A percentile compares a stretch with the other conserved stretches of the same genome.
phyloP scores from a whole-genome alignment of 768 basidiomycete genomes.

The Infundibulicybe gibba region DNA sequence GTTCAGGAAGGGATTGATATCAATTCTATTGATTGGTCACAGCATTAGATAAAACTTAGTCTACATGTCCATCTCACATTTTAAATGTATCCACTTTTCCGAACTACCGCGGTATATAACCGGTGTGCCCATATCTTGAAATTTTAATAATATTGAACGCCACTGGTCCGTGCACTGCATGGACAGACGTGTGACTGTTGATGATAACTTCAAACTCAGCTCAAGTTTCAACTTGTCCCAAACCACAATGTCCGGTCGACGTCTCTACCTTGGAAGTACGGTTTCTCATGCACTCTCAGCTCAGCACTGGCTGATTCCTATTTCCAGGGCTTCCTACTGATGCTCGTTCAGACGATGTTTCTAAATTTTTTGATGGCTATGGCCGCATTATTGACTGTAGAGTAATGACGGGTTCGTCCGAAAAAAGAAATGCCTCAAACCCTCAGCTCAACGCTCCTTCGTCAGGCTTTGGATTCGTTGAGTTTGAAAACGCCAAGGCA shows the following conservation, averaged over 20 bases:
- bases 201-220: conserved; percentile 43
- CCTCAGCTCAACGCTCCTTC: conserved; percentile 15
- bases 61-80: no score
- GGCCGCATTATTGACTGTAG: conserved; percentile 88
- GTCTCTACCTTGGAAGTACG: conserved; percentile 85
- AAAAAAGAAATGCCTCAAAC: conserved; percentile 10
- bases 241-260: conserved; percentile 65
- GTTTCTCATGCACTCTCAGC: conserved; percentile 9
- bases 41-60: conserved; percentile 55
- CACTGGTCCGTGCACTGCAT: conserved; percentile 39
- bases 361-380: conserved; percentile 87
- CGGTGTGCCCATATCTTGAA: no score
- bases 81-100: no score
- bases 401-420: conserved; percentile 83
- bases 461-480: conserved; percentile 92
- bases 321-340: conserved; percentile 75
- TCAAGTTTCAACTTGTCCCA: conserved; percentile 22
- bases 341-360: conserved; percentile 78
- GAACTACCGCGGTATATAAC: no score
- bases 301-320: conserved; percentile 1
- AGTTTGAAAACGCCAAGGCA: conserved; percentile 86
- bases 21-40: conserved; percentile 92
- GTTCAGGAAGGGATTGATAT: conserved; percentile 98
- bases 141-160: not conserved
- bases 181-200: conserved; percentile 20